Evolutionary conservation across 2,329 filamentous ascomycete genomes (phyloP), one percentile per base, ranked within the genome.

Genomic region (Exophiala dermatitidis): DNA sequence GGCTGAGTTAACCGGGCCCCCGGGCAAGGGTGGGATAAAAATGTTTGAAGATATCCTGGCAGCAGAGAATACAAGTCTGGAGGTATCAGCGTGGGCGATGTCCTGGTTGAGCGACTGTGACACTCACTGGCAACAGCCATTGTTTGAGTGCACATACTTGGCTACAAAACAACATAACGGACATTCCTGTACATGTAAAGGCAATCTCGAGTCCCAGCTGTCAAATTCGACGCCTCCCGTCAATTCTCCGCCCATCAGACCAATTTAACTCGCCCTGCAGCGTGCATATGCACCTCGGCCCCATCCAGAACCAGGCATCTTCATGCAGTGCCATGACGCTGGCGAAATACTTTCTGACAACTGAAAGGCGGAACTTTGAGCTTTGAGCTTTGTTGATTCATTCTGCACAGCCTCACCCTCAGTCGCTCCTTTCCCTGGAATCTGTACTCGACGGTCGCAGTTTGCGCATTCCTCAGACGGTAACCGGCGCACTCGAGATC

Each of bases 231-330:
- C 50, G 41, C 41, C 56, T 41, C 53, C 56, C 36, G 50, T 49
- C 53, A 34, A 44, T 48, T 36, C 41, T 44, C 53, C 28, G 50
- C 47, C 47, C 45, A 48, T 41, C 47, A 50, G 48, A 52, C 56
- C 52, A 41, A 60, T 58, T 57, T 58, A 60, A 60, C 50, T 50
- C 58, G 55, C 60, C 60, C 60, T 62, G 60, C 57, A 61, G 59
- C 57, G 48, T 62, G 60, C 60, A 62, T 61, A 57, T 58, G 50
- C 51, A 55, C 47, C 38, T 52, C 48, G 44, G 47, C 53, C 36
- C 49, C 54, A 48, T 52, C 48, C 41, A 49, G 50, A 46, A 44
- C 53, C 48, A 28, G 32, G 42, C 32, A 3, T 7, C 8, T n/a
- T 32, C 34, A 37, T 52, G 19, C 19, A 19, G 19, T 19, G 52